Percentiles rank a stretch among this genome's conserved stretches.
phyloP scores from a whole-genome alignment of 1,284 basidiomycete species.

The Rhodotorula sp. region DNA sequence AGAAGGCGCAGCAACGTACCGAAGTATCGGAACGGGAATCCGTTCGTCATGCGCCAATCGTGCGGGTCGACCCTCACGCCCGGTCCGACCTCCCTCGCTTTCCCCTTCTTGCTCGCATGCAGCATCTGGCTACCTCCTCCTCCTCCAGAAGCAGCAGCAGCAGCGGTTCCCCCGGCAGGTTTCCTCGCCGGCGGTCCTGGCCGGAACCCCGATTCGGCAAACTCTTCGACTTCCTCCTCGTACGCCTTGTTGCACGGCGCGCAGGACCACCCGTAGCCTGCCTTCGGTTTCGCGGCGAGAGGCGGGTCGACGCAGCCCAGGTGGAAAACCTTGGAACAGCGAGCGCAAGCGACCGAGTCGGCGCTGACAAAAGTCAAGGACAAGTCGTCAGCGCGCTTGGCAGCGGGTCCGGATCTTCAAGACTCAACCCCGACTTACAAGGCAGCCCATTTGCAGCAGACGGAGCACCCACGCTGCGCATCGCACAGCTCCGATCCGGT shows the following conservation, averaged over 20 bases:
- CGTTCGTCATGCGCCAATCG: slow-evolving; percentile 38
- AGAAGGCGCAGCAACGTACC: slow-evolving; percentile 13
- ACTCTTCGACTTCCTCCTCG: slow-evolving; percentile 74
- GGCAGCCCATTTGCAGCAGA: slow-evolving; percentile 83
- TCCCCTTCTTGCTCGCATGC: slow-evolving; percentile 20
- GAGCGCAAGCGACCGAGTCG: slow-evolving; percentile 87
- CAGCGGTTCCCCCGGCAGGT: background rate
- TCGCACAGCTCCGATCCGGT: slow-evolving; percentile 88
- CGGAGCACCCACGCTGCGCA: slow-evolving; percentile 74
- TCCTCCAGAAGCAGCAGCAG: background rate
- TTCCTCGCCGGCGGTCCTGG: slow-evolving; percentile 12
- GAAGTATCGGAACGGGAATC: slow-evolving; percentile 46
- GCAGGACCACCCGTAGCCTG: slow-evolving; percentile 97
- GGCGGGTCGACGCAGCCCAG: slow-evolving; percentile 93
- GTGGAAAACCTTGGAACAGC: slow-evolving; percentile 89
- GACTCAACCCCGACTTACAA: slow-evolving; percentile 58
- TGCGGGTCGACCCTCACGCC: slow-evolving; percentile 18
- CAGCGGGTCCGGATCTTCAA: background rate
- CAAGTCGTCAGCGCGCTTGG: background rate
- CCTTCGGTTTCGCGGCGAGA: slow-evolving; percentile 87
- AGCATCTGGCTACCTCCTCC: slow-evolving; percentile 6
- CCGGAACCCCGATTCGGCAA: slow-evolving; percentile 25
- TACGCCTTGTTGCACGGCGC: slow-evolving; percentile 84
- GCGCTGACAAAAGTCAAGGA: slow-evolving; percentile 57
- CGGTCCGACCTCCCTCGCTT: slow-evolving; percentile 24